Percentiles rank a stretch among this genome's conserved stretches.
Conservation (phyloP, 805 yeast species). For the Suhomyces canberraensis region DNA sequence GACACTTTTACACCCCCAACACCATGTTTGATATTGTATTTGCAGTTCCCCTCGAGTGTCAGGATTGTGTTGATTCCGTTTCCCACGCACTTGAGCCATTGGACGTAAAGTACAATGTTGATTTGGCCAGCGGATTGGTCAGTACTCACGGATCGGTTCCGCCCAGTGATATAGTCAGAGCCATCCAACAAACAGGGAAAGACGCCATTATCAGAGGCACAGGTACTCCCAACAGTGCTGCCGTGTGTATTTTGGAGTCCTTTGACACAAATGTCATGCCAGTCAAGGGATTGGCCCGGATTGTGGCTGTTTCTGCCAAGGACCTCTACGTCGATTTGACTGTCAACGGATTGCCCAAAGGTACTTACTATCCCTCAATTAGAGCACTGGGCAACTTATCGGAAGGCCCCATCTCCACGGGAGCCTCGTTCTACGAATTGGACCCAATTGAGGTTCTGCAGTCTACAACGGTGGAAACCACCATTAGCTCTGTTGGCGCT, state of each 20-base stretch:
- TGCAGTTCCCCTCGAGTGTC: conserved; percentile 83
- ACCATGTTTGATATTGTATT: conserved; percentile 59
- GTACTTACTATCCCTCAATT: conserved; percentile 66
- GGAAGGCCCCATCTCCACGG: conserved; percentile 66
- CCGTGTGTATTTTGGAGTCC: conserved; percentile 84
- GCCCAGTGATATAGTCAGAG: conserved; percentile 69
- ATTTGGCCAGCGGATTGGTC: conserved; percentile 58
- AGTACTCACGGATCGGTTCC: conserved; percentile 66
- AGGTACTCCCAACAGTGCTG: conserved; percentile 83
- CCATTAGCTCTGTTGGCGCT: conserved; percentile 37
- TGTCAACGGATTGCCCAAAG: conserved; percentile 64
- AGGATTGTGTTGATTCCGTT: conserved; percentile 64
- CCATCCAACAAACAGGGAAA: conserved; percentile 70
- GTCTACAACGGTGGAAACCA: conserved; percentile 24
- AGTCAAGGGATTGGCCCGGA: conserved; percentile 83
- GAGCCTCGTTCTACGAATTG: conserved; percentile 46
- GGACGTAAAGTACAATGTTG: conserved; percentile 50
- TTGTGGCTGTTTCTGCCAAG: conserved; percentile 60
- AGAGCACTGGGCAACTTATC: conserved; percentile 75
- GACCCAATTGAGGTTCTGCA: conserved; percentile 30
- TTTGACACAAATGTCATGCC: conserved; percentile 51
- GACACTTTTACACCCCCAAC: too few species aligned
- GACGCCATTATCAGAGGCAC: conserved; percentile 94
- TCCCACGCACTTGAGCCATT: conserved; percentile 51
- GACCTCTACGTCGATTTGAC: conserved; percentile 73